A percentile compares a stretch with the other conserved stretches of the same genome.
Conservation (phyloP, 23 red algal genomes). For the Chondrus crispus region DNA sequence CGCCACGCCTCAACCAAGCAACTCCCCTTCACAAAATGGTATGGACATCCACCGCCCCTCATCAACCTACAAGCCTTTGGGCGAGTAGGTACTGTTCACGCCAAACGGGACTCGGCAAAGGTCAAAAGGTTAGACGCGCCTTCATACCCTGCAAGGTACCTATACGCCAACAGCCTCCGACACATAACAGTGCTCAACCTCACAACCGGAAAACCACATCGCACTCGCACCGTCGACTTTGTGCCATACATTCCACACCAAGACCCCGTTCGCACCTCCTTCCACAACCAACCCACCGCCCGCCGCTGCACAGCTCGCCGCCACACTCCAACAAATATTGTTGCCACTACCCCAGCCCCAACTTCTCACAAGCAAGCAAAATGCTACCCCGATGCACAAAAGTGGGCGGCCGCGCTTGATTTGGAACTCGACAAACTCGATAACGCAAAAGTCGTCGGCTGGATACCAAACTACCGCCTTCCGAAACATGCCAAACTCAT, state of each 20-base stretch:
- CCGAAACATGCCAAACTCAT: not conserved
- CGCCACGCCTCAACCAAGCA: not conserved
- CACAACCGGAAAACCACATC: not conserved
- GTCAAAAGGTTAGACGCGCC: not conserved
- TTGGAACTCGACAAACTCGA: not conserved
- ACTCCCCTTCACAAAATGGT: not conserved
- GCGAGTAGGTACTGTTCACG: not conserved
- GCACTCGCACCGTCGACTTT: constrained; percentile 24
- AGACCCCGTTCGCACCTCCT: not conserved
- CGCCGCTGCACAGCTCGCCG: not conserved
- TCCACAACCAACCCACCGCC: not conserved
- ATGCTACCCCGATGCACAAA: not conserved
- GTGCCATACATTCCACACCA: not conserved
- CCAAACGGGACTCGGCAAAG: not conserved
- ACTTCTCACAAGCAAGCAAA: not conserved
- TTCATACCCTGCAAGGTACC: not conserved
- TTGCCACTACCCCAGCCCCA: not conserved
- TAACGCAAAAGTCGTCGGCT: not conserved
- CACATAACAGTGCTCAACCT: not conserved
- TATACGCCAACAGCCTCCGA: not conserved
- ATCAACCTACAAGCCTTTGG: not conserved
- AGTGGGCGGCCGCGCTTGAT: not conserved
- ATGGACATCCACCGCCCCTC: not conserved
- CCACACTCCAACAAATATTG: not conserved
- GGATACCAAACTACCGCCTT: not conserved